A percentile compares a stretch with the other conserved stretches of the same genome.
Evolutionary conservation across 2,329 filamentous ascomycete genomes (phyloP).

Genomic region (Beauveria rudraprayagi): DNA sequence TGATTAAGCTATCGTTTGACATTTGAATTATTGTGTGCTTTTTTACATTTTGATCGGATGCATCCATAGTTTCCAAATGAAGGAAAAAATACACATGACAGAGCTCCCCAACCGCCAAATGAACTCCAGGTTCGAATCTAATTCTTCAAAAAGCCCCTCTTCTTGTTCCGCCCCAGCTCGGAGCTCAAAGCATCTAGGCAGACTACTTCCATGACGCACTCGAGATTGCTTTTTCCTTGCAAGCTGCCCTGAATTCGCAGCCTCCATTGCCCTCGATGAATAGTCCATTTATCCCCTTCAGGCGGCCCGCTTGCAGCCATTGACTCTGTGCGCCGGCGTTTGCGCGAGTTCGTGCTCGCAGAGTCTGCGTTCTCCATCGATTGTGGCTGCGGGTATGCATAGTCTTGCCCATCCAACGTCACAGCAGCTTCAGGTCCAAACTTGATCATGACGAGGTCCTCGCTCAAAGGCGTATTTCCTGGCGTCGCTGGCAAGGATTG

Average conservation of each 20-base stretch:
- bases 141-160: conserved; percentile 51
- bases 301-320: conserved; percentile 10
- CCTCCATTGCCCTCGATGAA: conserved; percentile 64
- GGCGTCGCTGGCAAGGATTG: conserved; percentile 56
- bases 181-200: conserved; percentile 65
- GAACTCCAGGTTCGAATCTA: conserved; percentile 1
- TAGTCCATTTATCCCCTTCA: conserved; percentile 43
- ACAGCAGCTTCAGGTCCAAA: conserved; percentile 54
- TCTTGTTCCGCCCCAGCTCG: conserved; percentile 58
- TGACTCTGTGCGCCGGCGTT: conserved; percentile 35
- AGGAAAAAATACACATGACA: neutral
- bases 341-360: conserved; percentile 26
- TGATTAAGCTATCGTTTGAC: no score
- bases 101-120: neutral
- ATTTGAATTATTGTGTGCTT: neutral
- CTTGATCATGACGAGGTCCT: conserved; percentile 58
- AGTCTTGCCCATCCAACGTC: conserved; percentile 47
- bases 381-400: conserved; percentile 24
- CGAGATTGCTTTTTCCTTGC: conserved; percentile 46
- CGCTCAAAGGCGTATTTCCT: conserved; percentile 60
- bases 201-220: conserved; percentile 67
- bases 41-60: neutral
- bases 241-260: conserved; percentile 51
- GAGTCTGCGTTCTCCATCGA: conserved; percentile 20
- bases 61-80: neutral